phyloP scores from a whole-genome alignment of 208 protist genomes.

The Crithidia fasciculata region DNA sequence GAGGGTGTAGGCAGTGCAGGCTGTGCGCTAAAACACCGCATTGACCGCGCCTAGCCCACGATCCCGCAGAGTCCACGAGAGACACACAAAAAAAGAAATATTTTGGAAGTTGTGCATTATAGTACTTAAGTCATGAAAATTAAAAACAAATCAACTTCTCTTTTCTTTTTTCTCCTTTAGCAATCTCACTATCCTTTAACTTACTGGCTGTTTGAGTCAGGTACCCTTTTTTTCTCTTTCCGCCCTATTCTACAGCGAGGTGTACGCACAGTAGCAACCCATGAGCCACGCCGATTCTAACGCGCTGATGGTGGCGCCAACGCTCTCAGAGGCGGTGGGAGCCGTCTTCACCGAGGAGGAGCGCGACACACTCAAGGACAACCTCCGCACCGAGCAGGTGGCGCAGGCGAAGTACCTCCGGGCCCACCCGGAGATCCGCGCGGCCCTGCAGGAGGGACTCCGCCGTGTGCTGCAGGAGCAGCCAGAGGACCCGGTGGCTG shows the following conservation, averaged over 20 bases:
- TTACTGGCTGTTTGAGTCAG: no score
- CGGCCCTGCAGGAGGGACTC: constrained; percentile 61
- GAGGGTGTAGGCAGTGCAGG: no score
- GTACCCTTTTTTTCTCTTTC: no score
- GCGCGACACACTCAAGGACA: constrained; percentile 49
- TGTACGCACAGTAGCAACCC: no score
- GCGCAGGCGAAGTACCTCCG: constrained; percentile 85
- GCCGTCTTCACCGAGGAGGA: constrained; percentile 75
- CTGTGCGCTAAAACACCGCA: no score
- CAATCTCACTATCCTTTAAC: no score
- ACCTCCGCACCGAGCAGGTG: constrained; percentile 72
- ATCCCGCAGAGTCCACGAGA: no score
- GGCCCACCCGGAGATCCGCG: constrained; percentile 76
- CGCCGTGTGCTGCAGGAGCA: constrained; percentile 52
- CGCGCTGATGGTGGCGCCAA: constrained; percentile 36
- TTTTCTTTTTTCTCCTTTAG: constrained; percentile 19
- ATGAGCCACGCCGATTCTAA: constrained; percentile 11
- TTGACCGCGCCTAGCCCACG: no score
- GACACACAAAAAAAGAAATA: no score
- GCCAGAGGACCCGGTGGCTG: constrained; percentile 67
- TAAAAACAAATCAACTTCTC: background rate
- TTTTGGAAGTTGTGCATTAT: no score
- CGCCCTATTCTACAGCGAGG: no score
- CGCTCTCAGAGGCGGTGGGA: constrained; percentile 61
- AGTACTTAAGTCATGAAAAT: no score